Conservation (phyloP, 2,329 filamentous ascomycete species). For the Aspergillus intermedius region DNA sequence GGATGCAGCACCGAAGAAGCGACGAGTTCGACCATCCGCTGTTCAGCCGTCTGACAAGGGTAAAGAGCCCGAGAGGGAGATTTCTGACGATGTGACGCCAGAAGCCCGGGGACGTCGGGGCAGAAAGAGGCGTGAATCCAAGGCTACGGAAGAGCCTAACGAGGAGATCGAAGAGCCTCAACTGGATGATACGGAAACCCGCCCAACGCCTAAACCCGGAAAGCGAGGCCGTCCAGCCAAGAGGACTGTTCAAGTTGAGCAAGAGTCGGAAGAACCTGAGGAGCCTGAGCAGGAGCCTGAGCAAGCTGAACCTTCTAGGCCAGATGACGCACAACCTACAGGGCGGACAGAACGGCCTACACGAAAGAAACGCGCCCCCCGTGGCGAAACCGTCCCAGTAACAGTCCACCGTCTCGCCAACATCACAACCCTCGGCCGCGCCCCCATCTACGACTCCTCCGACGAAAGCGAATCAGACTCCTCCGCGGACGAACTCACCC, state of each 20-base stretch:
- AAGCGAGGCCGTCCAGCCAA: neutral
- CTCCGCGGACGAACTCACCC: constrained; percentile 25
- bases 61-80: neutral
- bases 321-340: constrained; percentile 5
- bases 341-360: constrained; percentile 9
- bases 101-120: constrained; percentile 4
- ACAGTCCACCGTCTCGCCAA: constrained; percentile 37
- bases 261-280: neutral
- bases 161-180: neutral
- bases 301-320: neutral
- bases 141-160: neutral
- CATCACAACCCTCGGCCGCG: constrained; percentile 23
- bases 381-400: constrained; percentile 34
- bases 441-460: constrained; percentile 13
- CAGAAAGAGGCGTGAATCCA: constrained; percentile 2
- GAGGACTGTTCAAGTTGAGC: neutral
- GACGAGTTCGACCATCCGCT: neutral
- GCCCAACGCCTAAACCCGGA: neutral
- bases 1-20: neutral
- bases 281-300: constrained; percentile 3
- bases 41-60: neutral
- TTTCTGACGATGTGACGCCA: neutral
- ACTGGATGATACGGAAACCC: neutral
- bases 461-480: constrained; percentile 21
- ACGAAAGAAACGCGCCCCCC: constrained; percentile 21